Percentiles rank a stretch among this genome's conserved stretches.
phyloP scores from a whole-genome alignment of 306 rosid genomes.

The Cercis canadensis region DNA sequence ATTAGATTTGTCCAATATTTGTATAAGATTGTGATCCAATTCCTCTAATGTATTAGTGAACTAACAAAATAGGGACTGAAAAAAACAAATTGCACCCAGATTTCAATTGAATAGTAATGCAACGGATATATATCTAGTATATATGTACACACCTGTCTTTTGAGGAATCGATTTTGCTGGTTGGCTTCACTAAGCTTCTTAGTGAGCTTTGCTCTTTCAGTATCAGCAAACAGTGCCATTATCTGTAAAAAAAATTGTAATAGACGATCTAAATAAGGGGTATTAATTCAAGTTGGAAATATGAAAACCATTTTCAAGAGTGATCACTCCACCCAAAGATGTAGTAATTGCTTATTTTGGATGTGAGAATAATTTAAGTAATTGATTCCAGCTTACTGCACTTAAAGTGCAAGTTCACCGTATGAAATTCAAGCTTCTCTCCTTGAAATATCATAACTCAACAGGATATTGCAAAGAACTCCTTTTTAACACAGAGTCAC shows the following conservation, averaged over 20 bases:
- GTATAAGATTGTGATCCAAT: constrained; percentile 25
- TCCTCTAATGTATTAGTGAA: neutral
- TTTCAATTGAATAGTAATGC: constrained; percentile 25
- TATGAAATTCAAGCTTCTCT: neutral
- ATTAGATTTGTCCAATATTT: constrained; percentile 10
- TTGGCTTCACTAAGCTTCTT: constrained; percentile 94
- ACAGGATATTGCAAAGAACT: neutral
- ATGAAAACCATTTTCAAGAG: neutral
- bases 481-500: neutral
- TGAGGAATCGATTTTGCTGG: constrained; percentile 87
- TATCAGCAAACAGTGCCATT: constrained; percentile 68
- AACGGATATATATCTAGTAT: constrained; percentile 20
- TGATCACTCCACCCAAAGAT: constrained; percentile 12
- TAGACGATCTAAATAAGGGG: constrained; percentile 28
- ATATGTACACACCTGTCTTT: constrained; percentile 75
- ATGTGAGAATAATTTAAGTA: neutral
- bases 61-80: constrained; percentile 22
- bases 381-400: too few relatives aligned
- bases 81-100: constrained; percentile 26
- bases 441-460: neutral
- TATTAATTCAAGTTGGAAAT: constrained; percentile 23
- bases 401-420: constrained; percentile 13
- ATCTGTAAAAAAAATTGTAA: constrained; percentile 51
- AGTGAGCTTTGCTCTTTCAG: constrained; percentile 66
- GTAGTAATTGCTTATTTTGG: neutral